Conservation (phyloP, 1,139 yeast genomes). For the Lodderomyces pseudojiufengensis region DNA sequence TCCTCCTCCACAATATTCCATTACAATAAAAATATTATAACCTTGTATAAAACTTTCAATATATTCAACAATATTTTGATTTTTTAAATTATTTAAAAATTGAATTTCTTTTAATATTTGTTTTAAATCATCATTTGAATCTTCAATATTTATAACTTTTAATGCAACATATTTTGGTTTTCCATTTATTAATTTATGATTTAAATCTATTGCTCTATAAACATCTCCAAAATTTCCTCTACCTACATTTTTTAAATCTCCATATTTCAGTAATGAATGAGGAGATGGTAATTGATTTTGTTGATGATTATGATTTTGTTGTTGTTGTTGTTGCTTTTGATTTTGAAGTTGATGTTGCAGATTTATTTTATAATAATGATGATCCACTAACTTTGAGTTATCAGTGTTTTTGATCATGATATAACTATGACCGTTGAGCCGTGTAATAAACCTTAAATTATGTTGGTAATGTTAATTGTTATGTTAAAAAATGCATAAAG, state of each 20-base stretch:
- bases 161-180: conserved; percentile 47
- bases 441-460: no score
- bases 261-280: conserved; percentile 21
- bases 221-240: conserved; percentile 88
- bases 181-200: conserved; percentile 10
- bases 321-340: no score
- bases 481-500: no score
- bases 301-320: not conserved
- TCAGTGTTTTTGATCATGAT: no score
- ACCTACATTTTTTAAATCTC: conserved; percentile 62
- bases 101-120: conserved; percentile 71
- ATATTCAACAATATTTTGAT: conserved; percentile 65
- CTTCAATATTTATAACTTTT: conserved; percentile 74
- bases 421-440: no score
- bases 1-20: conserved; percentile 94
- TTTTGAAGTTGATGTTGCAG: no score
- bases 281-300: conserved; percentile 4
- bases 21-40: conserved; percentile 76
- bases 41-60: conserved; percentile 59
- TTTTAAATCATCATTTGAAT: conserved; percentile 63
- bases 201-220: conserved; percentile 51
- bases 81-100: conserved; percentile 60
- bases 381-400: no score
- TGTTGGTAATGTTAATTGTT: no score
- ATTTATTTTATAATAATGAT: no score